Evolutionary conservation across 129 eudicot species (phyloP), one percentile per base, ranked within the genome.

Genomic region (Arctium lappa): DNA sequence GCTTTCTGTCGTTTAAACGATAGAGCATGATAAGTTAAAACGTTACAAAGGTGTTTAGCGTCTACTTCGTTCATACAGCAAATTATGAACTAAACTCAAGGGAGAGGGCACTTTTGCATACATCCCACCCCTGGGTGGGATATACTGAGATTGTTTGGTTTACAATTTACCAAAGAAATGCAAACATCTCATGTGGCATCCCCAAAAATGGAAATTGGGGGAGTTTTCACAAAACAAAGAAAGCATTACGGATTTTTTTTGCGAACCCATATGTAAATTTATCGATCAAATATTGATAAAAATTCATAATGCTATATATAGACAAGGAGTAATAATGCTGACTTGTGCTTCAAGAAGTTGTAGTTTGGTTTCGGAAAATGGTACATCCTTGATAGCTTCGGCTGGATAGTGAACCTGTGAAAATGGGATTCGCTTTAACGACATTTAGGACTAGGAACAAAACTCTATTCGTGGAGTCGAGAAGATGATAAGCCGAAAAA

Each of bases 291-390:
- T 16, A 16, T 16, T 72, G 74, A 62, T 81, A 0, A 69, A 10
- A 8, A 50, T 29, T 62, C 7, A 60, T 4, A 60, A 60, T 16
- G 68, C 30, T n/a, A 60, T 60, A 56, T 16, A 56, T 16, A 16
- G 29, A 15, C 72, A 50, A 81, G 36, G 46, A 12, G 70, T 18
- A 56, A 60, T 18, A 60, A 13, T 63, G 77, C 86, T 53, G 69
- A 96, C 99, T 95, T 96, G 99, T 81, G 89, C 98, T 86, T 88
- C 94, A 33, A 96, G 95, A 86, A 96, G 99, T 90, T 90, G 97
- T 66, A 80, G 34, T 89, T 96, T 96, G 86, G 92, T 85, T 44
- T 88, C 94, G 12, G 90, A 89, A 81, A 90, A 93, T 18, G 94
- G 89, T 76, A 84, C 84, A 77, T 85, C 85, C 44, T 90, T 88